Conservation (phyloP, 1,139 yeast species). For the Candida gigantensis region DNA sequence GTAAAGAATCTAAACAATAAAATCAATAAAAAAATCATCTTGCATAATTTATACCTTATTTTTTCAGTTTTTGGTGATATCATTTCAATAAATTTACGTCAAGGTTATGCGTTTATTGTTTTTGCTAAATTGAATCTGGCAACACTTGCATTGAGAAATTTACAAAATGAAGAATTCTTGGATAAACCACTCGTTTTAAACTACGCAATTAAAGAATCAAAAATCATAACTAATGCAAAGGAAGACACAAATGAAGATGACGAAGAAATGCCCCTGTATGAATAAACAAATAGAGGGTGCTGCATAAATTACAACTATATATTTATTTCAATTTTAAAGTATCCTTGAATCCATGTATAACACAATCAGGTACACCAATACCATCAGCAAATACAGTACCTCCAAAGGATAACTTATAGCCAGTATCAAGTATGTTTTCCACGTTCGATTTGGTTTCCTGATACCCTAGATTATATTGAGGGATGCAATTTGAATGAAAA, state of each 20-base stretch:
- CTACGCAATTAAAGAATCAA: constrained; percentile 45
- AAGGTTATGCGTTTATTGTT: constrained; percentile 80
- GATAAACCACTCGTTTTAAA: constrained; percentile 56
- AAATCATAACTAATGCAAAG: constrained; percentile 18
- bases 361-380: constrained; percentile 89
- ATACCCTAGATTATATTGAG: constrained; percentile 81
- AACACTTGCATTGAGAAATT: constrained; percentile 47
- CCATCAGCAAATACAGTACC: constrained; percentile 86
- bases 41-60: constrained; percentile 57
- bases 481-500: constrained; percentile 62
- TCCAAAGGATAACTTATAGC: constrained; percentile 55
- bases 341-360: constrained; percentile 59
- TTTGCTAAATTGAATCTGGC: constrained; percentile 55
- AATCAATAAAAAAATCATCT: constrained; percentile 46
- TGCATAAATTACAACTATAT: constrained; percentile 11
- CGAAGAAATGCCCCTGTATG: constrained; percentile 13
- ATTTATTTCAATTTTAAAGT: constrained; percentile 37
- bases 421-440: constrained; percentile 30
- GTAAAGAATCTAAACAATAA: constrained; percentile 68
- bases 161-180: constrained; percentile 54
- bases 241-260: constrained; percentile 11
- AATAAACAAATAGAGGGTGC: constrained; percentile 12
- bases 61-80: constrained; percentile 73
- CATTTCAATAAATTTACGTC: constrained; percentile 51
- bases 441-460: constrained; percentile 41